These are phyloP conservation scores for Penicillium longicatenatum DNA, from an alignment of 495 filamentous ascomycete genomes.

Conservation along the genomic window DNA sequence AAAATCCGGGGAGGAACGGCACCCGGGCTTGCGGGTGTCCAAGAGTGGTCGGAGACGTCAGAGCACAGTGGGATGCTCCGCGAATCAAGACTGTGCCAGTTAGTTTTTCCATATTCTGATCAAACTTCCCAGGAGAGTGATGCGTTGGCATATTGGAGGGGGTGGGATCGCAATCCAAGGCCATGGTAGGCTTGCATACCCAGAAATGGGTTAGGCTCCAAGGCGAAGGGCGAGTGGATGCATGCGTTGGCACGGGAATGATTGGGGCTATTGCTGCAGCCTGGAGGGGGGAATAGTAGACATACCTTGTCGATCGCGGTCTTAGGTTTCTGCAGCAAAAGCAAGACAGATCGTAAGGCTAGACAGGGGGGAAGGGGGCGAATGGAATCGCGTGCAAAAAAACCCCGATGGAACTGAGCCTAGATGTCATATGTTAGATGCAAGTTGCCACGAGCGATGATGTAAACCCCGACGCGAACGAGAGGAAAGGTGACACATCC, in stretches of 20 bases:
- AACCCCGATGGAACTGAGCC: neutral
- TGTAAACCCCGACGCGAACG: conserved; percentile 17
- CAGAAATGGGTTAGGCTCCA: conserved; percentile 34
- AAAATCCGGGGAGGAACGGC: conserved; percentile 32
- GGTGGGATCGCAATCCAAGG: conserved; percentile 16
- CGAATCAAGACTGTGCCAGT: conserved; percentile 32
- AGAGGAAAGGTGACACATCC: neutral
- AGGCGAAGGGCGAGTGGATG: conserved; percentile 36
- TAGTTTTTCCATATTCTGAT: conserved; percentile 22
- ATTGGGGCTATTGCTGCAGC: conserved; percentile 21
- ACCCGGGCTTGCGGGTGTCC: conserved; percentile 24
- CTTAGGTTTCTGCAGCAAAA: conserved; percentile 31
- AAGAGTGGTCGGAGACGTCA: conserved; percentile 23
- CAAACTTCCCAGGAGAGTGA: conserved; percentile 17
- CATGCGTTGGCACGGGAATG: conserved; percentile 51
- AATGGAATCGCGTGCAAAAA: conserved; percentile 22
- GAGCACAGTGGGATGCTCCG: conserved; percentile 19
- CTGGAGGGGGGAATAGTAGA: conserved; percentile 15
- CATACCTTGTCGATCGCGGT: conserved; percentile 47
- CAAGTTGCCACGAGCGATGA: conserved; percentile 17
- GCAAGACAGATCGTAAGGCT: conserved; percentile 16
- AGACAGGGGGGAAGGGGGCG: conserved; percentile 8
- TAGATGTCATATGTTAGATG: conserved; percentile 18
- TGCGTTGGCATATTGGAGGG: conserved; percentile 32
- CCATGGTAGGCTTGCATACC: conserved; percentile 14